These are phyloP conservation scores for Mrakia gelida DNA, from an alignment of 768 basidiomycete species.

Conservation along the genomic window DNA sequence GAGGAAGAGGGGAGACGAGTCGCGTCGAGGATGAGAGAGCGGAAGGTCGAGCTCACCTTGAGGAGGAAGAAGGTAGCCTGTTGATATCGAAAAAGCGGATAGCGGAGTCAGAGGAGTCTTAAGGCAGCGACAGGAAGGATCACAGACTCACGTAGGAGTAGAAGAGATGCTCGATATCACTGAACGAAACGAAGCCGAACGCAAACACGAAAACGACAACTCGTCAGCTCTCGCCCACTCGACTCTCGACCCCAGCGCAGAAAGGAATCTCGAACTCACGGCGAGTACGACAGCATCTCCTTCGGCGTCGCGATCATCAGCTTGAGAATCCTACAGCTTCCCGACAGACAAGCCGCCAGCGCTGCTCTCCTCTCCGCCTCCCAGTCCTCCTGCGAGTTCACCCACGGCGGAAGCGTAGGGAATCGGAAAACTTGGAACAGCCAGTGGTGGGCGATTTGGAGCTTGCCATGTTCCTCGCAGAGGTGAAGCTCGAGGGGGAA, in stretches of 20 bases:
- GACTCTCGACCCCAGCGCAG: too few relatives aligned
- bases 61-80: too few relatives aligned
- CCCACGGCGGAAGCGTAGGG: not conserved
- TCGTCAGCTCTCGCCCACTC: too few relatives aligned
- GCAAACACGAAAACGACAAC: not conserved
- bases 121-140: too few relatives aligned
- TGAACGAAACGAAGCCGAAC: not conserved
- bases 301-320: not conserved
- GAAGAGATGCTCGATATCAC: not conserved
- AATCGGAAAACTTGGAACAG: not conserved
- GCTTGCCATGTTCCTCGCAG: not conserved
- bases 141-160: not conserved
- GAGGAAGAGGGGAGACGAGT: too few relatives aligned
- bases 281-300: not conserved
- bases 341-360: not conserved
- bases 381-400: not conserved
- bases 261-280: not conserved
- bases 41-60: too few relatives aligned
- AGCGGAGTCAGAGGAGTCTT: too few relatives aligned
- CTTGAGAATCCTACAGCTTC: not conserved
- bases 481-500: not conserved
- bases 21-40: too few relatives aligned
- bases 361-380: not conserved
- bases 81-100: too few relatives aligned
- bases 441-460: conserved; percentile 5